Evolutionary conservation across 305 asterid species (phyloP), one percentile per base, ranked within the genome.

Genomic region (Solanum chacoense): DNA sequence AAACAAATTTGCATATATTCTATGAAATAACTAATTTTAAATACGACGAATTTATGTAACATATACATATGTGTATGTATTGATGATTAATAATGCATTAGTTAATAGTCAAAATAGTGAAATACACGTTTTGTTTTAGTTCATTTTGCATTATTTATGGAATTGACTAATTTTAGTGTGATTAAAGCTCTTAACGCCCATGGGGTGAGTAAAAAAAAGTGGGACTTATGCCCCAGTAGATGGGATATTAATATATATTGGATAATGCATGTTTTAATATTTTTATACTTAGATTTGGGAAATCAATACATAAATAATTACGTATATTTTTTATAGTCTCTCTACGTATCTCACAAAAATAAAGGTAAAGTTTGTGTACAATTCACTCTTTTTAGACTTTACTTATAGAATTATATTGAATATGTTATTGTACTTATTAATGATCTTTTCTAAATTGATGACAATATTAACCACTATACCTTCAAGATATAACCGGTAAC

Each of bases 301-400:
- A 63, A 22, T 22, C 1, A 63, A n/a, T 22, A 1, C 0, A 63
- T 63, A 59, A 8, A 10, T n/a, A n/a, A 24, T 11, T 24, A 24
- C 31, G 4, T 24, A 2, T 67, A 67, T 24, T 0, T 67, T 24
- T 24, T 67, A 67, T 5, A 5, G 32, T 67, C 8, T 67, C 14
- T 67, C 4, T 2, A 67, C 16, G 7, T 67, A 11, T 26, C 3
- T 6, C 32, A 26, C 4, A 0, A 5, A 5, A 7, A 0, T 5
- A 69, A 11, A 24, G 18, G 0, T 24, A 67, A 67, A 24, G 0
- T 67, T 67, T 67, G 0, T 11, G 8, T 67, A 67, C 13, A 11
- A 10, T 5, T 24, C 4, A 24, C 16, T 24, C 2, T 67, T 67
- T 67, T 24, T 0, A 24, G 0, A 24, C 4, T 3, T 24, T 11